phyloP scores from a whole-genome alignment of 1,139 yeast genomes.

The Candida sanyaensis region DNA sequence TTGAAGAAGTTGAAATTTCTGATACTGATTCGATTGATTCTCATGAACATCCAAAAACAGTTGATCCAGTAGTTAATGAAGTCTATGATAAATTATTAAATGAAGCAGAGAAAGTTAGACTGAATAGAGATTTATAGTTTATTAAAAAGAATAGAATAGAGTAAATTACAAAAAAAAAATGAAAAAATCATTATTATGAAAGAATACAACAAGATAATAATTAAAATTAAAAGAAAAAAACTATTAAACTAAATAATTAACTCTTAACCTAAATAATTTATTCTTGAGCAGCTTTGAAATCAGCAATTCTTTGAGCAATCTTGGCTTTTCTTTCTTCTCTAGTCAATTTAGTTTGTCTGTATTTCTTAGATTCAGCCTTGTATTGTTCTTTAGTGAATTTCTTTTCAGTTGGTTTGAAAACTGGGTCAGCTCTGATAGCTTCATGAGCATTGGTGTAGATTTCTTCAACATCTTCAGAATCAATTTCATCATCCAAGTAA shows the following conservation, averaged over 20 bases:
- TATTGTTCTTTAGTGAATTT: constrained; percentile 97
- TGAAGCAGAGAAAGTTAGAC: constrained; percentile 63
- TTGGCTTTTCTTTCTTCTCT: constrained; percentile 88
- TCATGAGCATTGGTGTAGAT: constrained; percentile 93
- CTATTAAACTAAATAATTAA: neutral
- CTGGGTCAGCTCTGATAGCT: constrained; percentile 94
- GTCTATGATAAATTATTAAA: constrained; percentile 71
- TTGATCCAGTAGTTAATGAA: constrained; percentile 55
- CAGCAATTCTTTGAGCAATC: constrained; percentile 90
- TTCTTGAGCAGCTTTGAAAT: constrained; percentile 57
- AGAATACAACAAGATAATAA: neutral
- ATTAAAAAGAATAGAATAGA: neutral
- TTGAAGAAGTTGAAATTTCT: constrained; percentile 14
- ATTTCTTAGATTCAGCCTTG: constrained; percentile 95
- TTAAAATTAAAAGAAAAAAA: neutral
- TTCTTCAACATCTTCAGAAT: constrained; percentile 96
- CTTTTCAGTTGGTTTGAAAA: constrained; percentile 87
- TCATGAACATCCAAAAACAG: constrained; percentile 26
- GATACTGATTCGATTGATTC: constrained; percentile 11
- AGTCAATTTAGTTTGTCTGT: constrained; percentile 86
- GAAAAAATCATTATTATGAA: neutral
- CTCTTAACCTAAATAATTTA: neutral
- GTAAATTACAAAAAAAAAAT: neutral
- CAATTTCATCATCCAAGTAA: constrained; percentile 96
- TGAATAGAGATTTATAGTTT: constrained; percentile 17